phyloP scores from a whole-genome alignment of 2,329 filamentous ascomycete species.

The Diaporthe destruens region DNA sequence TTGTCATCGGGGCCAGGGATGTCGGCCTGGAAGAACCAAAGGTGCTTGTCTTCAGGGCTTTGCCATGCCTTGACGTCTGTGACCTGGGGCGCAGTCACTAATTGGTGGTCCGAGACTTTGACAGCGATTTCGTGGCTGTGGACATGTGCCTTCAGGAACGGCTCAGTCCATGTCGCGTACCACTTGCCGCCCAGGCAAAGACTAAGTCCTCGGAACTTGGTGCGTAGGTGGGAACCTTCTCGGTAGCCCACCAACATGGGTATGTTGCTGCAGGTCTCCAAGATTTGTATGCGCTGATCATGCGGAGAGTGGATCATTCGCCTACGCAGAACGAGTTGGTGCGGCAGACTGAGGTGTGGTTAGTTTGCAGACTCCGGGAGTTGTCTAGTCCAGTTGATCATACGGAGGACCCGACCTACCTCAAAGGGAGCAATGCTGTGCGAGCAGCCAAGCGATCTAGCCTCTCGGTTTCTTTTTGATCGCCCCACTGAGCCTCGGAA shows the following conservation, averaged over 20 bases:
- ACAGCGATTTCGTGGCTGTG: background rate
- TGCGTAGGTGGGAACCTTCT: background rate
- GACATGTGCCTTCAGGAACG: conserved; percentile 22
- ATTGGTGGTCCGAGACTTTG: background rate
- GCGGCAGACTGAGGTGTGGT: conserved; percentile 10
- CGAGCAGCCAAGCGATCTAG: background rate
- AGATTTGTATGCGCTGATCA: conserved; percentile 2
- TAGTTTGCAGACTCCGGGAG: background rate
- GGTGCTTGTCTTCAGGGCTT: background rate
- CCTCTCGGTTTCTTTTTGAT: conserved; percentile 6
- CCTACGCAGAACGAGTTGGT: conserved; percentile 12
- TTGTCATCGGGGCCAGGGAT: background rate
- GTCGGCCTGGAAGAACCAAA: conserved; percentile 11
- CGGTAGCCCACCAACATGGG: conserved; percentile 28
- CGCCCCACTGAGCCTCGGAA: background rate
- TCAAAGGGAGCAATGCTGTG: background rate
- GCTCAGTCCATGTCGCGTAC: conserved; percentile 24
- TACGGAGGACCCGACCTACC: background rate
- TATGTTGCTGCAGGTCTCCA: background rate
- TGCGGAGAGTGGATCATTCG: background rate
- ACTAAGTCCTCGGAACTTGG: conserved; percentile 1
- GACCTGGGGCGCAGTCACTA: background rate
- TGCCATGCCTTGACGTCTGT: background rate
- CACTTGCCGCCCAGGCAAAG: conserved; percentile 27
- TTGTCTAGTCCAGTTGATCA: too few relatives aligned